Base-by-base conservation (phyloP, 306 rosid genomes). In the Malus asiatica region DNA sequence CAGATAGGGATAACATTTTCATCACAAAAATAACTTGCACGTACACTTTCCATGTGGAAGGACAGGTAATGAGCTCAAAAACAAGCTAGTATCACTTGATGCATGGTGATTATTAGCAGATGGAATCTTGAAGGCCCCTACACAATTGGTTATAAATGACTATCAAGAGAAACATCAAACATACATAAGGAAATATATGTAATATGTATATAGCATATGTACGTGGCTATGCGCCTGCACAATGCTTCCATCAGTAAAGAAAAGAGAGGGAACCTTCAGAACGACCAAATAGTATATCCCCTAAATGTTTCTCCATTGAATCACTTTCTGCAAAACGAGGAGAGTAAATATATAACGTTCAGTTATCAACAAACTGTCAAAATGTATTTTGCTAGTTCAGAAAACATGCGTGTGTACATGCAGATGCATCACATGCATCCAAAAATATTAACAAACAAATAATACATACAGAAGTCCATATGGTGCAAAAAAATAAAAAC, bases 61-160 rank as follows among this genome's bases (percentile, higher is more conserved):
- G 77, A 91, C 97, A 29, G 97, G 96, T 76, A 93, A 81, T 23
- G 96, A 91, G 73, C 90, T 88, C 18, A 96, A 93, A 84, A 93
- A 93, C 87, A 93, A 79, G 87, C 97, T 87, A 72, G 80, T 84
- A 74, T 91, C 96, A 81, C 76, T 90, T 35, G 95, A 84, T 70
- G 87, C 79, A 61, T 85, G 95, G 82, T 82, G 79, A 77, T 74
- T n/a, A 44, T 78, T 80, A 71, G 80, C 66, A 3, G 87, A 58
- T 20, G 83, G 71, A 75, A 78, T 81, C 86, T 82, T 86, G 32
- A 77, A 76, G 30, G 78, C 80, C 74, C 91, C 97, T 93, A 79
- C 81, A 84, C 60, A 80, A 79, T 35, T 71, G 66, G 69, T 68
- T 38, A 73, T 40, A 71, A 66, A 76, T 46, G 67, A 27, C 45